phyloP scores from a whole-genome alignment of 352 stramenopile genomes.

The Phytophthora citricola region DNA sequence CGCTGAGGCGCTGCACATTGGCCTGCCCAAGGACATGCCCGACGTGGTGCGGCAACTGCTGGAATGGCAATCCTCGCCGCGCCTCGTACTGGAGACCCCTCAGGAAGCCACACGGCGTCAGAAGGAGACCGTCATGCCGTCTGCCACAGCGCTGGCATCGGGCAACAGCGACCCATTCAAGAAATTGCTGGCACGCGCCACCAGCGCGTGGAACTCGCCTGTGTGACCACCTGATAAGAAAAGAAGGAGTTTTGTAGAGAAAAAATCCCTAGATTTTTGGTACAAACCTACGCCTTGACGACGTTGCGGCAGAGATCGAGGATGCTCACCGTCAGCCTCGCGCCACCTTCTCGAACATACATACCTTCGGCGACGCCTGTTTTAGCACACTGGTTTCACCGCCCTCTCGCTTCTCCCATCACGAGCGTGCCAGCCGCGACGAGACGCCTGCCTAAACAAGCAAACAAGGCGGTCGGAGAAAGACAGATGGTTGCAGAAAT shows the following conservation, averaged over 20 bases:
- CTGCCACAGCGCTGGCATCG: background rate
- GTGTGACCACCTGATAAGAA: constrained; percentile 19
- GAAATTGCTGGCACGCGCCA: constrained; percentile 28
- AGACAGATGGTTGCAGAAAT: constrained; percentile 33
- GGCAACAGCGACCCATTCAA: constrained; percentile 7
- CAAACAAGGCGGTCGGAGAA: constrained; percentile 1
- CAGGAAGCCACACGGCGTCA: constrained; percentile 22
- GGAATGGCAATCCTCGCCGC: constrained; percentile 45
- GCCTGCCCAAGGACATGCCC: constrained; percentile 41
- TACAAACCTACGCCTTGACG: constrained; percentile 2
- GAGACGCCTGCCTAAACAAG: constrained; percentile 2
- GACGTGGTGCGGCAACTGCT: constrained; percentile 53
- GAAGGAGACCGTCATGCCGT: constrained; percentile 20
- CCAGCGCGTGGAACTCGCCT: constrained; percentile 46
- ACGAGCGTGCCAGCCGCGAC: constrained; percentile 1
- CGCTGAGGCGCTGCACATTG: constrained; percentile 11
- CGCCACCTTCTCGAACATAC: constrained; percentile 31
- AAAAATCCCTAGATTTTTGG: constrained; percentile 3
- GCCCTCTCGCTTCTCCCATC: constrained; percentile 25
- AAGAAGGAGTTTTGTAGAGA: constrained; percentile 19
- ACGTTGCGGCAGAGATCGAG: constrained; percentile 10
- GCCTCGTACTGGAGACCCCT: constrained; percentile 35
- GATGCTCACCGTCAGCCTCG: background rate
- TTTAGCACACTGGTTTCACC: constrained; percentile 28
- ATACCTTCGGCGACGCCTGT: constrained; percentile 31